These are phyloP conservation scores for Debaryomyces castellii DNA, from an alignment of 805 yeast species.

Conservation along the genomic window DNA sequence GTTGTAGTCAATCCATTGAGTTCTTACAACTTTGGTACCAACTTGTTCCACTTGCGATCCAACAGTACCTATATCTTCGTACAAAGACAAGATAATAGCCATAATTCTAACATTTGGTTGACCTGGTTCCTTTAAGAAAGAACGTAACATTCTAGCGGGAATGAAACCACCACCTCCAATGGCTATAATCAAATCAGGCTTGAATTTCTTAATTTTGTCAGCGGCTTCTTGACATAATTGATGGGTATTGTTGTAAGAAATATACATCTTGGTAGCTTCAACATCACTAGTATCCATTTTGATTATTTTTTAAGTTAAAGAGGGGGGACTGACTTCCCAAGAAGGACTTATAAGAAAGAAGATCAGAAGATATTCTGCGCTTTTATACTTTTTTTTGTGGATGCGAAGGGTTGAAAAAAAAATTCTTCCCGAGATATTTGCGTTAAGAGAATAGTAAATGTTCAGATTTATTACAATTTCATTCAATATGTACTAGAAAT, in stretches of 20 bases:
- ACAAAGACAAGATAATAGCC: slow-evolving; percentile 90
- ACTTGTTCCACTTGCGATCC: slow-evolving; percentile 52
- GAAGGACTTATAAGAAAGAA: not conserved
- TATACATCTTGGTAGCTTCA: slow-evolving; percentile 55
- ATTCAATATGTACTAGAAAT: too few species aligned
- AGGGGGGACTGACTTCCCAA: slow-evolving; percentile 1
- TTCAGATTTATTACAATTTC: not conserved
- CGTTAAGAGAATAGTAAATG: too few species aligned
- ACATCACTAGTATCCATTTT: slow-evolving; percentile 19
- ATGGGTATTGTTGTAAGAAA: slow-evolving; percentile 79
- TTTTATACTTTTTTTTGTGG: not conserved
- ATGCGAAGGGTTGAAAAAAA: not conserved
- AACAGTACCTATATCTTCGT: slow-evolving; percentile 73
- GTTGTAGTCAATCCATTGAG: slow-evolving; percentile 80
- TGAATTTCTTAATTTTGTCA: slow-evolving; percentile 61
- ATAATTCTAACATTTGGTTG: slow-evolving; percentile 87
- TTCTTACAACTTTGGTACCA: slow-evolving; percentile 70
- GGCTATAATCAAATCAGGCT: slow-evolving; percentile 90
- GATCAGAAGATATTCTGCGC: not conserved
- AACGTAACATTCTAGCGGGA: slow-evolving; percentile 93
- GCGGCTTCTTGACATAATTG: slow-evolving; percentile 67
- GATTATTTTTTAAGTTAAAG: not conserved
- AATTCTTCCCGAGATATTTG: not conserved
- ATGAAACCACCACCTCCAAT: slow-evolving; percentile 98
- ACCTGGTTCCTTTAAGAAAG: slow-evolving; percentile 87